Conservation (phyloP, 768 basidiomycete genomes). For the Gautieria morchelliformis region DNA sequence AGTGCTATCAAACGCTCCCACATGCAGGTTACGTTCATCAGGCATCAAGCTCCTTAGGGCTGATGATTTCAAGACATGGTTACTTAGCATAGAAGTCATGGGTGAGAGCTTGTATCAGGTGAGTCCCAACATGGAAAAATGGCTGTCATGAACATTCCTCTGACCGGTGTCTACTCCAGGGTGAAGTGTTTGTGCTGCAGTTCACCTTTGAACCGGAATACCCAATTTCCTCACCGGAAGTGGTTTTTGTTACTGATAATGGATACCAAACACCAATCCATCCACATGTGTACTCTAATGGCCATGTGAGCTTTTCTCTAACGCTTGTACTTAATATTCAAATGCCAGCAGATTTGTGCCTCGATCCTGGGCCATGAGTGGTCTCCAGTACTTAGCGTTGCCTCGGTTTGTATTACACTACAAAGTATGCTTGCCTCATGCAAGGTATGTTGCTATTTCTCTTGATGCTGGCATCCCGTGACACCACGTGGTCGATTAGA, state of each 20-base stretch:
- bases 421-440: slow-evolving; percentile 91
- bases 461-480: background rate
- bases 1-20: background rate
- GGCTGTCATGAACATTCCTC: background rate
- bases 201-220: slow-evolving; percentile 78
- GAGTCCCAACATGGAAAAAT: slow-evolving; percentile 8
- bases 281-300: slow-evolving; percentile 83
- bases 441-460: slow-evolving; percentile 45
- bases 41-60: slow-evolving; percentile 68
- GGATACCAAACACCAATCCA: slow-evolving; percentile 63
- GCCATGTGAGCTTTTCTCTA: slow-evolving; percentile 47
- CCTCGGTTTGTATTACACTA: slow-evolving; percentile 73
- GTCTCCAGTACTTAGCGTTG: slow-evolving; percentile 81
- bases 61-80: slow-evolving; percentile 72
- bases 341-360: slow-evolving; percentile 60
- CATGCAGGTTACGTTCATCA: slow-evolving; percentile 18
- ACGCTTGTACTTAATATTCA: slow-evolving; percentile 8
- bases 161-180: slow-evolving; percentile 31
- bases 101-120: slow-evolving; percentile 77
- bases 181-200: slow-evolving; percentile 65
- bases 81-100: slow-evolving; percentile 71
- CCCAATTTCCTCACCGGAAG: slow-evolving; percentile 82
- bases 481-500: slow-evolving; percentile 21
- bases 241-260: slow-evolving; percentile 70
- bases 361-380: slow-evolving; percentile 85